Evolutionary conservation across 345 rosid genomes (phyloP).

Genomic region (Lagerstroemia speciosa): DNA sequence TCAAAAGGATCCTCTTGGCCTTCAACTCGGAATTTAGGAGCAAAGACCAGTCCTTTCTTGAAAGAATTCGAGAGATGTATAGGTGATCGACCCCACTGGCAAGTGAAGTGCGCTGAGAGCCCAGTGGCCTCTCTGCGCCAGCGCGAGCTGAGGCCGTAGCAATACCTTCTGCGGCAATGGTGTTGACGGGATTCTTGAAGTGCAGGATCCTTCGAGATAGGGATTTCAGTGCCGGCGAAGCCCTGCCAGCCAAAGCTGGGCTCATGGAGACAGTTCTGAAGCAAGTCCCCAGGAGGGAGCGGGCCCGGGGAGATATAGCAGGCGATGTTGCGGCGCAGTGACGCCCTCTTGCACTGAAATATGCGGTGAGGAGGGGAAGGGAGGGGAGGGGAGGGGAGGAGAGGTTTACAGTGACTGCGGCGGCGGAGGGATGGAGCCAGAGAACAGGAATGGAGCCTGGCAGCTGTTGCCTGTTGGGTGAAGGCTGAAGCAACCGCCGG

Average conservation of each 20-base stretch:
- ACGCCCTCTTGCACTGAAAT: too few relatives aligned
- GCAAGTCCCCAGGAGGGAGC: background rate
- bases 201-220: background rate
- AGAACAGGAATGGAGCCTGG: too few relatives aligned
- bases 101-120: background rate
- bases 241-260: background rate
- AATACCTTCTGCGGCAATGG: background rate
- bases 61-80: constrained; percentile 48
- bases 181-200: background rate
- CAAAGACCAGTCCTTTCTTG: constrained; percentile 64
- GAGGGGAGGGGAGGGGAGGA: too few relatives aligned
- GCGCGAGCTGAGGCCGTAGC: background rate
- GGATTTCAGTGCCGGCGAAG: background rate
- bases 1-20: constrained; percentile 41
- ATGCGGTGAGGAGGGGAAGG: too few relatives aligned
- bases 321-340: background rate
- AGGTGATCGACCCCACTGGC: constrained; percentile 28
- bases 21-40: constrained; percentile 51
- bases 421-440: too few relatives aligned
- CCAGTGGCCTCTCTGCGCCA: background rate
- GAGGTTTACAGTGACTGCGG: background rate
- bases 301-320: background rate
- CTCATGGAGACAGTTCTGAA: background rate
- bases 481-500: too few relatives aligned
- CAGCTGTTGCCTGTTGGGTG: too few relatives aligned